Base-by-base conservation (phyloP, 2,329 filamentous ascomycete species). In the Byssochlamys sp. region DNA sequence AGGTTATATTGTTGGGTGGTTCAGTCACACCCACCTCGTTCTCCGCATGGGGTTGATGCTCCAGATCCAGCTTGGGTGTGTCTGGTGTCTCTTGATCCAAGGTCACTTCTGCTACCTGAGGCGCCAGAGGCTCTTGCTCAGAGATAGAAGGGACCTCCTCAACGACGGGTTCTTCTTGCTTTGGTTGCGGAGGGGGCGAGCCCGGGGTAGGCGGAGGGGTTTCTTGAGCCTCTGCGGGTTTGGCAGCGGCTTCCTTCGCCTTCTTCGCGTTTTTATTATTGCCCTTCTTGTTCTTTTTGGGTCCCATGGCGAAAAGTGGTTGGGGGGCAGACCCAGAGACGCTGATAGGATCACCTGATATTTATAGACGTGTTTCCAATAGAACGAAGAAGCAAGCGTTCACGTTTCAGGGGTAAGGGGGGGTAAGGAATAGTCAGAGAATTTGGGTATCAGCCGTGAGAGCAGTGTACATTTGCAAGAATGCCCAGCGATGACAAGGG, bases 341-440 rank as follows among this genome's bases (percentile, higher is more conserved):
- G 4, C 29, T 19, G 35, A 55, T 51, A 51, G 49, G 35, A 57
- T 35, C 53, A 26, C 48, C 53, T 35, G 14, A 51, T 33, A 55
- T 55, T 53, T 53, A 57, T 56, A 62, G 62, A 62, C 62, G 62
- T 63, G 62, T 63, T 58, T 51, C 61, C 62, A 63, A 61, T 45
- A 14, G 19, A 45, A 45, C 60, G 54, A 60, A 56, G 39, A 60
- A 56, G 29, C 27, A 31, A 45, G 35, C 24, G 26, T 19, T 55
- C 10, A 11, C 19, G 35, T 45, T 14, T 45, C 35, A 45, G 39
- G 39, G 39, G 39, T 14, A 25, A 12, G 12, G 28, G 6, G 31
- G 52, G 12, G 31, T 25, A 53, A 31, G 29, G 27, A 35, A 14
- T 31, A 29, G 29, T n/a, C 28, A 53, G 31, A 45, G 39, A 19